These are phyloP conservation scores for Nitzschia putrida DNA, from an alignment of 108 stramenopile species.

Conservation along the genomic window DNA sequence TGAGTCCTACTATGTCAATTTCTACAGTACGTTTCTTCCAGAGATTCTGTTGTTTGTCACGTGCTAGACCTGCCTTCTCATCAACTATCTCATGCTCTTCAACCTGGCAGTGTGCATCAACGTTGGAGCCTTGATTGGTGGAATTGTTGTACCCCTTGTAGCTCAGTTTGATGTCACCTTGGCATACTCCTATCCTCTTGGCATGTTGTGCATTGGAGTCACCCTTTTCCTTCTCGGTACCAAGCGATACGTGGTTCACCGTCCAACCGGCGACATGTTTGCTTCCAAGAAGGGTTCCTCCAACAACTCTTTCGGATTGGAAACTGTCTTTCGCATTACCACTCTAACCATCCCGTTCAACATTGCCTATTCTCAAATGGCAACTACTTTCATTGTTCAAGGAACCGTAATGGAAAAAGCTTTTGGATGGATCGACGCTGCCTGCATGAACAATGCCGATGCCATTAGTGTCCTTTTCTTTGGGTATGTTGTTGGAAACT, in stretches of 20 bases:
- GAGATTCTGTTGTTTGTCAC: background rate
- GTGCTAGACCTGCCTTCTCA: too few relatives aligned
- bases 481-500: conserved; percentile 67
- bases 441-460: conserved; percentile 82
- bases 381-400: conserved; percentile 85
- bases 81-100: too few relatives aligned
- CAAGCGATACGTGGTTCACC: conserved; percentile 59
- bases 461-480: conserved; percentile 72
- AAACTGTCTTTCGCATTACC: conserved; percentile 52
- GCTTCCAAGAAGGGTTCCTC: conserved; percentile 9
- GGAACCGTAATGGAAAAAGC: conserved; percentile 78
- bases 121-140: conserved; percentile 81
- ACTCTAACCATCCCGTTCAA: conserved; percentile 78
- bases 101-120: conserved; percentile 86
- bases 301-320: conserved; percentile 33
- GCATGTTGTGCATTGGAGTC: conserved; percentile 63
- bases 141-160: conserved; percentile 71
- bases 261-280: conserved; percentile 40
- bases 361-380: conserved; percentile 87
- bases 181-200: conserved; percentile 80
- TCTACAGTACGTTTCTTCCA: conserved; percentile 50
- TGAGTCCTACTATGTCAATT: conserved; percentile 83
- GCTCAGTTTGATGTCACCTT: conserved; percentile 70
- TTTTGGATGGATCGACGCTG: conserved; percentile 81
- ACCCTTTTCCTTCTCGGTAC: conserved; percentile 65